Evolutionary conservation across 2,329 filamentous ascomycete species (phyloP), one percentile per base, ranked within the genome.

Genomic region (Blastomyces emzantsi): DNA sequence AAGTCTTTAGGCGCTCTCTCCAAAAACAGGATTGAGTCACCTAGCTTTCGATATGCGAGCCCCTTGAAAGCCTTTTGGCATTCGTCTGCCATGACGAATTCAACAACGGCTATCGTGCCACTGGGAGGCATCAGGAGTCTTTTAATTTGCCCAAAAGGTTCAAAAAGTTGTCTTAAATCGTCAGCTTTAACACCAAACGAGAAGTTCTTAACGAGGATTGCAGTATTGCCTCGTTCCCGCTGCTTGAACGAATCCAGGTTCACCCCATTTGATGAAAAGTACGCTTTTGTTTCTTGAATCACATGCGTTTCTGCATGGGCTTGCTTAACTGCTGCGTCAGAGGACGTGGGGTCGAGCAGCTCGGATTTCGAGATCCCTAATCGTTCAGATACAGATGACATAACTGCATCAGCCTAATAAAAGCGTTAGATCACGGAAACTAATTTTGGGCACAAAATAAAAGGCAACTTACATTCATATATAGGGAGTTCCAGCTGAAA

Each of bases 401-500:
- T 92, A 61, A 99, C 92, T 60, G 94, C 90, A 79, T 99, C 92
- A 51, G 82, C 74, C 79, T 82, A 63, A 15, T 36, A 64, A 57
- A 52, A 41, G 13, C n/a, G 47, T 59, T 63, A 49, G 43, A 30
- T 64, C 74, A 69, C 73, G 70, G 64, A 43, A 22, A 22, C 22
- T 54, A 41, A 25, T 28, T 54, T 45, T 22, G 13, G 45, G 19
- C 17, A n/a, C 8, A 56, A 41, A 62, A 60, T 28, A 57, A 25
- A 13, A 54, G 9, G 51, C n/a, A 56, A 73, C 73, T 74, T 78
- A 91, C 89, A 76, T 89, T 97, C 90, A 99, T 95, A 76, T 94
- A 99, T n/a, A 99, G 81, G n/a, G 92, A 93, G 79, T 99, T 99
- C 94, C 94, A 99, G 74, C 93, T 96, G 78, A 97, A 97, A 1